Evolutionary conservation across 352 stramenopile genomes (phyloP), one percentile per base, ranked within the genome.

Genomic region (Globisporangium ultimum): DNA sequence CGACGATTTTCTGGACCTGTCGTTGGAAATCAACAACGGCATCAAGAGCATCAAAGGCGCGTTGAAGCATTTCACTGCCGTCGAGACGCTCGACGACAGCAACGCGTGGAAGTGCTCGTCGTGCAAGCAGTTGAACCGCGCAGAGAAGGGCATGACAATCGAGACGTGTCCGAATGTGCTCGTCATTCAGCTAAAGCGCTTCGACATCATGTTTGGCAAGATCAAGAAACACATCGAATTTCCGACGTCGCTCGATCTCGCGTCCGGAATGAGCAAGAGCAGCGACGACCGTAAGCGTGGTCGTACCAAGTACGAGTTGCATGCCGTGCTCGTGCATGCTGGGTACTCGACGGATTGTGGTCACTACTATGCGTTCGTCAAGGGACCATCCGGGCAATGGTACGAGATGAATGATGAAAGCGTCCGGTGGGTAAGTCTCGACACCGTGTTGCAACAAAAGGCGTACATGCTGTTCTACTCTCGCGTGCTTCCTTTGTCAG

Each of bases 381-480:
- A 90, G 46, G 89, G 86, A 13, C 80, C 84, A 13, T 93, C 89
- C 0, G 85, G 88, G n/a, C 80, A 91, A 63, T 97, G 91, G 91
- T 93, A 95, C 62, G 80, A 95, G 60, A 97, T 97, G 89, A 95
- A 97, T 63, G 91, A 97, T 59, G 81, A 93, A 45, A 80, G 72
- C 15, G 88, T 97, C 21, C 75, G 84, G 34, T 91, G 91, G 79
- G 88, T 96, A 17, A 90, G 82, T 51, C 2, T 91, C n/a, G 80
- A 95, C 36, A 94, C 79, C 6, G 89, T 95, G 54, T 70, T 97
- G 38, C 72, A 88, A 51, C 87, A 96, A 43, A 90, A 92, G 57
- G 89, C 87, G 28, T 97, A 97, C 70, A 91, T 97, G 78, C 76
- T 97, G 1, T 97, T 97, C 64, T 96, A 97, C 68, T 88, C 83